phyloP scores from a whole-genome alignment of 2,329 filamentous ascomycete genomes.

The Fusarium annulatum region DNA sequence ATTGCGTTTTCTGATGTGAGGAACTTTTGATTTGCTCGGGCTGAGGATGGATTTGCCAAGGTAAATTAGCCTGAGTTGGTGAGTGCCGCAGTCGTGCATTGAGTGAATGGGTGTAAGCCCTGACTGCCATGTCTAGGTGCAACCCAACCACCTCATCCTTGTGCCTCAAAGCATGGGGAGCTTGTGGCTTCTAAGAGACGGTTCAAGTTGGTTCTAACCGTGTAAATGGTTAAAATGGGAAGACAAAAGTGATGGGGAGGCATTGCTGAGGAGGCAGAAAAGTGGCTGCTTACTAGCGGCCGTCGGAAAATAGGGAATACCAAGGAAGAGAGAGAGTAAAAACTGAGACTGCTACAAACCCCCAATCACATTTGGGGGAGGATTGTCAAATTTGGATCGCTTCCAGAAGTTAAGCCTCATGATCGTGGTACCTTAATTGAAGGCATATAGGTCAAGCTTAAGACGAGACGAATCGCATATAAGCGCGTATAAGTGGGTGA shows the following conservation, averaged over 20 bases:
- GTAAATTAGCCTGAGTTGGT: constrained; percentile 26
- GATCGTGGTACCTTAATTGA: constrained; percentile 19
- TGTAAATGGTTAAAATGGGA: neutral
- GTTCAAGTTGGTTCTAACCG: neutral
- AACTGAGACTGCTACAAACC: neutral
- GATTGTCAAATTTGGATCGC: neutral
- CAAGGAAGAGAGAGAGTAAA: neutral
- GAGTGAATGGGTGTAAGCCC: constrained; percentile 9
- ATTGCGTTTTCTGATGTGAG: neutral
- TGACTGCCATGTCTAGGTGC: constrained; percentile 8
- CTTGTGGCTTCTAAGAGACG: neutral
- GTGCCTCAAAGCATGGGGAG: neutral
- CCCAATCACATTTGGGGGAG: constrained; percentile 1
- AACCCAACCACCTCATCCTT: neutral
- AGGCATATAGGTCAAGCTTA: constrained; percentile 14
- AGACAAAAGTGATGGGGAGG: neutral
- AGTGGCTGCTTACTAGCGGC: neutral
- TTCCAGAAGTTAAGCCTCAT: constrained; percentile 1
- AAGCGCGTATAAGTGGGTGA: neutral
- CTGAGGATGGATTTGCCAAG: neutral
- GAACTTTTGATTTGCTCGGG: neutral
- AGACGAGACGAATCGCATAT: neutral
- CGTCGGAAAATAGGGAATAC: neutral
- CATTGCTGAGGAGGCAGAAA: neutral
- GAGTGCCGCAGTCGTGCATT: constrained; percentile 18